Evolutionary conservation across 2,329 filamentous ascomycete genomes (phyloP).

Genomic region (Fusarium poae): DNA sequence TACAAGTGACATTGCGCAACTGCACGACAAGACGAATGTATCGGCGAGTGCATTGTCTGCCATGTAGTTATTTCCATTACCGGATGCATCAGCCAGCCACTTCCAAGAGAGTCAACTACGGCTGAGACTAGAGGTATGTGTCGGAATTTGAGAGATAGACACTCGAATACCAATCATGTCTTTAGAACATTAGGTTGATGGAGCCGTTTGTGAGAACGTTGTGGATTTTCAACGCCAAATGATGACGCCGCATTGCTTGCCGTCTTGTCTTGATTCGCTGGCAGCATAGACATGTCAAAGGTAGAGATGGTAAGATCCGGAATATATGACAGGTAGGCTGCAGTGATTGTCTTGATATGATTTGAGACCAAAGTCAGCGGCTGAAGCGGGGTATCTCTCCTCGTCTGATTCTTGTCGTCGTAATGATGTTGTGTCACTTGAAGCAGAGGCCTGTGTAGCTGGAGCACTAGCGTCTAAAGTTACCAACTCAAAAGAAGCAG

Average conservation of each 20-base stretch:
- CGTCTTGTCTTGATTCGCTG: background rate
- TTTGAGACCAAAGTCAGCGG: background rate
- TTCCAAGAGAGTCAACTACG: background rate
- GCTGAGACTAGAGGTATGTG: background rate
- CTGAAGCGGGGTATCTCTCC: background rate
- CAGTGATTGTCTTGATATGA: background rate
- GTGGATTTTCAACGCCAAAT: background rate
- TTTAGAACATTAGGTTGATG: fast-evolving
- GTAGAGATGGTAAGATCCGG: too few species aligned
- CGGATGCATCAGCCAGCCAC: background rate
- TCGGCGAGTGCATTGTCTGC: fast-evolving
- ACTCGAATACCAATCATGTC: background rate
- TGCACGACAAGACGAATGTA: background rate
- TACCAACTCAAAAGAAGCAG: too few species aligned
- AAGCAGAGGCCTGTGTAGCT: background rate
- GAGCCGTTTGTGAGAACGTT: fast-evolving
- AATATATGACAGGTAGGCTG: too few species aligned
- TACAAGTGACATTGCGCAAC: background rate
- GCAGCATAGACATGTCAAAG: background rate
- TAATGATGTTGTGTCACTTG: background rate
- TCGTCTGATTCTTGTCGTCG: background rate
- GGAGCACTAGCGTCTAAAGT: fast-evolving
- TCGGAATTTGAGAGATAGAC: background rate
- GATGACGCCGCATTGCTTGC: background rate
- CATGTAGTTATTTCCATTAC: background rate